phyloP scores from a whole-genome alignment of 345 rosid species.

The Triadica sebifera region DNA sequence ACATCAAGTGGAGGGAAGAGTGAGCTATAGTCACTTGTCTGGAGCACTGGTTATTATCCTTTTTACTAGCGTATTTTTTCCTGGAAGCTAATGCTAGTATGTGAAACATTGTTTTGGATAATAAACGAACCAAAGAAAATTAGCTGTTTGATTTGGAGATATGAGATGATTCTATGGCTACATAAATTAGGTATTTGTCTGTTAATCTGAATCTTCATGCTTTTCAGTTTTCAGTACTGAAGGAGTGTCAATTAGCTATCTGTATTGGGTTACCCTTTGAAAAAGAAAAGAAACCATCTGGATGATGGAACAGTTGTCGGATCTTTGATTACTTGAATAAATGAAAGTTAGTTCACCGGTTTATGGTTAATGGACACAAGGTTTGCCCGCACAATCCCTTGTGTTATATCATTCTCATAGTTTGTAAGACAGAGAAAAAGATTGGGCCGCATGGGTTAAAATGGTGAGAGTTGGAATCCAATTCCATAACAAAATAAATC shows the following conservation, averaged over 20 bases:
- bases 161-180: background rate
- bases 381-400: no score
- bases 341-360: background rate
- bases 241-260: background rate
- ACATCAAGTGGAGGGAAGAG: conserved; percentile 37
- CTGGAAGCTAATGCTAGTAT: background rate
- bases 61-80: background rate
- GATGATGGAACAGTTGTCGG: background rate
- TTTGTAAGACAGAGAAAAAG: no score
- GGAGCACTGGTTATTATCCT: background rate
- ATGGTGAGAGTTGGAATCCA: no score
- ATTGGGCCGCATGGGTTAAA: no score
- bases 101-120: background rate
- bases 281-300: background rate
- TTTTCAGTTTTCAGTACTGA: background rate
- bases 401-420: no score
- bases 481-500: no score
- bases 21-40: conserved; percentile 39
- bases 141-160: background rate
- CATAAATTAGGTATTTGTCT: background rate
- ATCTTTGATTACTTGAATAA: background rate
- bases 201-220: background rate
- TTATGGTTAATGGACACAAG: background rate
- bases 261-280: background rate
- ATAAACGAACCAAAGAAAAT: background rate